Conservation (phyloP, 345 rosid species). For the Arabidopsis suecica region DNA sequence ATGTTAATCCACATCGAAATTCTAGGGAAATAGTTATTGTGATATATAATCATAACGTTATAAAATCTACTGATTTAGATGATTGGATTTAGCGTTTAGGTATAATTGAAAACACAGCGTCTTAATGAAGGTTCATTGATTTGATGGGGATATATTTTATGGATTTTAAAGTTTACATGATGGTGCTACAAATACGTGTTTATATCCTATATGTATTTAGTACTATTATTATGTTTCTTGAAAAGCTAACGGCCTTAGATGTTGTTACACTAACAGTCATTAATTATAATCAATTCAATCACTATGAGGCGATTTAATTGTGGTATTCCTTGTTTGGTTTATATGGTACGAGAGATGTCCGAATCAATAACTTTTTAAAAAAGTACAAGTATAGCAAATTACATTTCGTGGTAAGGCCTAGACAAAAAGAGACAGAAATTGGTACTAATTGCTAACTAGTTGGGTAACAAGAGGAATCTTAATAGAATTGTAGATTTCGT, state of each 20-base stretch:
- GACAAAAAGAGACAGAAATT: conserved; percentile 5
- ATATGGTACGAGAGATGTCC: conserved; percentile 7
- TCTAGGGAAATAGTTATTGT: background rate
- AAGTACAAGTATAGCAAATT: background rate
- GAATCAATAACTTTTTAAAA: background rate
- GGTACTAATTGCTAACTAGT: conserved; percentile 35
- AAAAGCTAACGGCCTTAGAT: background rate
- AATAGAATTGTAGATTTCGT: conserved; percentile 1
- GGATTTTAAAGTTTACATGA: background rate
- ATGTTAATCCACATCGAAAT: conserved; percentile 6
- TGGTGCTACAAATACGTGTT: conserved; percentile 21
- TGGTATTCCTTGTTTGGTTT: background rate
- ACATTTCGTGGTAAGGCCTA: conserved; percentile 4
- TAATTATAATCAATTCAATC: background rate
- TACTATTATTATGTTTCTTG: background rate
- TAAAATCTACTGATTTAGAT: conserved; percentile 28
- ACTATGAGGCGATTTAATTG: background rate
- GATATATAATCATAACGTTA: conserved; percentile 22
- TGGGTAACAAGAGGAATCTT: conserved; percentile 41
- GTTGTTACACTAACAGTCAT: conserved; percentile 10
- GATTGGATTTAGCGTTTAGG: conserved; percentile 27
- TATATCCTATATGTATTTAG: background rate
- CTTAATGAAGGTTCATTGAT: conserved; percentile 24
- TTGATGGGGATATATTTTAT: background rate
- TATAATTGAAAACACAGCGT: conserved; percentile 35